Evolutionary conservation across 495 filamentous ascomycete species (phyloP), one percentile per base, ranked within the genome.

Genomic region (Lindgomyces ingoldianus): DNA sequence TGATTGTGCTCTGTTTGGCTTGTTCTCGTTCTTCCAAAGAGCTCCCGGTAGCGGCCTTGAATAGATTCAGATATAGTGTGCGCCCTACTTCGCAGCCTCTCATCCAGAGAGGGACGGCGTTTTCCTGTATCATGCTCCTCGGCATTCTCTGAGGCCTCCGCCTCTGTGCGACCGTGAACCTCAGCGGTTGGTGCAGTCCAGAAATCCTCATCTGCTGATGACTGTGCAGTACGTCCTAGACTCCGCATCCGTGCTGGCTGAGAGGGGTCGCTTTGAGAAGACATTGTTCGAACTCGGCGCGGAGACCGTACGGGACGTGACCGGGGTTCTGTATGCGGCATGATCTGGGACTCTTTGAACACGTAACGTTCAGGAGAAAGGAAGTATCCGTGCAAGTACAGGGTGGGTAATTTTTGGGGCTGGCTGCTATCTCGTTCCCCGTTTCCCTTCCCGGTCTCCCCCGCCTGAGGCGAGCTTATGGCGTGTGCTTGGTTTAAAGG

Each of bases 241-340:
- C 49, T 45, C 33, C 25, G 48, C 26, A 44, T 22, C n/a, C 8
- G 26, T 24, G 25, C 42, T 18, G 42, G 16, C 3, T 64, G 42
- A 16, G 41, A 46, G 4, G 52, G 61, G 47, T 59, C 62, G 39
- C 55, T 65, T 22, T 18, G 49, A 16, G 55, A 58, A 4, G 62
- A 58, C 21, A 58, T 46, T 12, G 45, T 59, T 14, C 55, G 42
- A n/a, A 22, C 12, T 26, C 44, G 42, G 6, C n/a, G 44, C 1
- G 21, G n/a, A 12, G 55, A 19, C 11, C 21, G 30, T 4, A 29
- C 11, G 21, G 19, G 18, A 27, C 45, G 10, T 44, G 10, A 42
- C 14, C 63, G 53, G n/a, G 63, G 63, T 55, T 60, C 56, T 24
- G 63, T 66, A 49, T 49, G 36, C 22, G 56, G 48, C 26, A 26